Base-by-base conservation (phyloP, 139 green algal species). In the Ettlia oleoabundans region DNA sequence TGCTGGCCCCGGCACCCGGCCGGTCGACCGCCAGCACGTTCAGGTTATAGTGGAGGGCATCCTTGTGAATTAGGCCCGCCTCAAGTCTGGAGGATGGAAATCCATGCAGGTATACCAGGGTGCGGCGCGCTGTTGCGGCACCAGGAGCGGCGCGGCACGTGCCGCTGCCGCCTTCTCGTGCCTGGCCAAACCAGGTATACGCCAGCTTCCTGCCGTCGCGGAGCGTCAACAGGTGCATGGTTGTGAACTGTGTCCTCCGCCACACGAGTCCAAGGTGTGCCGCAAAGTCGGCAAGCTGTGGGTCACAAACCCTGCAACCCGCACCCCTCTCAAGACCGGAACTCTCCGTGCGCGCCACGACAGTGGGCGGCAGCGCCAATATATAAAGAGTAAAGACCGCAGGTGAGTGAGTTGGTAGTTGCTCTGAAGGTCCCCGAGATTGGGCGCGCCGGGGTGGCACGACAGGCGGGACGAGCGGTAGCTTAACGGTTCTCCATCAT, bases 21-120 rank as follows among this genome's bases (percentile, higher is more conserved):
- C 81, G 81, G 81, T 85, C 81, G 15, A 78, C 51, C 0, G 81
- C 53, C 26, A 85, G 21, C 37, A 85, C 40, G 15, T 22, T 53
- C 38, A 82, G 37, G 13, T 53, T 70, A 4, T 73, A n/a, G 38
- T 69, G 18, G 33, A 71, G 13, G 1, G 80, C 80, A 3, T 64
- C 61, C 1, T 3, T 33, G 9, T 85, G 43, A 4, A 85, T 35
- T 47, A 78, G 43, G 1, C 15, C 80, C 0, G 65, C 51, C 62
- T 85, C 80, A 2, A 85, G 33, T 3, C 80, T 43, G 32, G 32
- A 61, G 24, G 43, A 52, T 26, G 30, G 4, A 24, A 80, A 85
- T 3, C 80, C 80, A 47, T 85, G 80, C 2, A 85, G 53, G 61
- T 85, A 78, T 1, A 81, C 24, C 3, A 80, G 15, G 55, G 18